Evolutionary conservation across 208 protist species (phyloP), one percentile per base, ranked within the genome.

Genomic region (Leptomonas pyrrhocoris): DNA sequence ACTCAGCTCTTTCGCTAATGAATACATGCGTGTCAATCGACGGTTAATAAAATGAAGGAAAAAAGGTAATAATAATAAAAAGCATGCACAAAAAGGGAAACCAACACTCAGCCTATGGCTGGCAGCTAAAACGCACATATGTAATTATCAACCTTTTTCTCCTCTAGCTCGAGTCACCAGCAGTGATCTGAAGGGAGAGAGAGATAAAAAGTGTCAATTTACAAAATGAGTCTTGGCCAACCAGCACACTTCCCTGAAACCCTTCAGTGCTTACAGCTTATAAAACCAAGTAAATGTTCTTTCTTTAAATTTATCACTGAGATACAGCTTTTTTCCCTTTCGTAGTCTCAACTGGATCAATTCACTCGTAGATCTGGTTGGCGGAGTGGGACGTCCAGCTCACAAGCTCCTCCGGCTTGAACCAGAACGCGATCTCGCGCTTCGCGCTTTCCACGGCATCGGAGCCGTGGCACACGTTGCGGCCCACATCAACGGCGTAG

Each of bases 401-500:
- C 68, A 81, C 62, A 12, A 98, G 36, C 77, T 98, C 97, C 59
- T 95, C 87, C 25, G 75, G 56, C 58, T 88, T 88, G 89, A 99
- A 99, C 98, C 98, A 99, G 73, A 98, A 94, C 30, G 79, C 86
- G 72, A 99, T 98, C 86, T 99, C 98, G 61, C 93, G 77, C 59
- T 95, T 61, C 16, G 97, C 98, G 74, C 80, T 93, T 71, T 98
- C 97, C 56, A 98, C 86, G 34, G 86, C 57, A 74, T 99, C 98
- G 61, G 90, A 98, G 59, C 97, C 98, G 93, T 99, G 98, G 85
- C 97, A 95, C 67, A 99, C 93, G 86, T 99, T 99, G 74, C 94
- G 90, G 68, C 94, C 95, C 57, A 99, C 92, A 72, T 98, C 92
- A 67, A 99, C 78, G 79, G 84, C 87, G 60, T 92, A 97, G 88